A percentile compares a stretch with the other conserved stretches of the same genome.
These are phyloP conservation scores for Asterella californica DNA, from an alignment of 225 moss, liverwort and hornwort species.

Conservation along the genomic window DNA sequence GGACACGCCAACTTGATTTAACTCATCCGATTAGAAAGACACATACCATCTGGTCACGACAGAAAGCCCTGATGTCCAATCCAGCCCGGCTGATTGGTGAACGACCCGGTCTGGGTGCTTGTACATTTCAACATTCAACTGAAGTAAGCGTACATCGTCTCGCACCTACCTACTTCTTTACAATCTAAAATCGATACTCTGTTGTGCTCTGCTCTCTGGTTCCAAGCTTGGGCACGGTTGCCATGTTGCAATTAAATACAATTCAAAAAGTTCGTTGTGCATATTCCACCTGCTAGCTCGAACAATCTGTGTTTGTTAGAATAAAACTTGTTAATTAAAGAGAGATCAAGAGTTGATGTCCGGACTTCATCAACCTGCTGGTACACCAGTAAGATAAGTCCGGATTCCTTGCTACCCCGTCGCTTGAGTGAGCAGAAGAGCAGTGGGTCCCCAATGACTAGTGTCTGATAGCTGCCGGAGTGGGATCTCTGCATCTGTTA, in stretches of 20 bases:
- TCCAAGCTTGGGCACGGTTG: background rate
- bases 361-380: background rate
- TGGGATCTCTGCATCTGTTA: background rate
- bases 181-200: background rate
- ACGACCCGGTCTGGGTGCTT: background rate
- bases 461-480: background rate
- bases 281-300: background rate
- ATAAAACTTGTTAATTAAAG: background rate
- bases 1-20: too few species aligned
- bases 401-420: background rate
- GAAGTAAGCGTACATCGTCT: background rate
- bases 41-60: too few species aligned
- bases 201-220: constrained; percentile 9
- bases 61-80: background rate
- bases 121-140: background rate
- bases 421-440: background rate
- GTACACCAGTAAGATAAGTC: background rate
- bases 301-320: background rate
- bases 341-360: background rate
- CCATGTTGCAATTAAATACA: background rate
- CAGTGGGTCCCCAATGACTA: background rate
- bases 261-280: background rate
- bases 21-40: too few species aligned
- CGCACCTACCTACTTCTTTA: constrained; percentile 7
- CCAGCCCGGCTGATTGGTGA: too few species aligned